Evolutionary conservation across 441 rosid species (phyloP), one percentile per base, ranked within the genome.

Genomic region (Euphorbia schlechtendalii): DNA sequence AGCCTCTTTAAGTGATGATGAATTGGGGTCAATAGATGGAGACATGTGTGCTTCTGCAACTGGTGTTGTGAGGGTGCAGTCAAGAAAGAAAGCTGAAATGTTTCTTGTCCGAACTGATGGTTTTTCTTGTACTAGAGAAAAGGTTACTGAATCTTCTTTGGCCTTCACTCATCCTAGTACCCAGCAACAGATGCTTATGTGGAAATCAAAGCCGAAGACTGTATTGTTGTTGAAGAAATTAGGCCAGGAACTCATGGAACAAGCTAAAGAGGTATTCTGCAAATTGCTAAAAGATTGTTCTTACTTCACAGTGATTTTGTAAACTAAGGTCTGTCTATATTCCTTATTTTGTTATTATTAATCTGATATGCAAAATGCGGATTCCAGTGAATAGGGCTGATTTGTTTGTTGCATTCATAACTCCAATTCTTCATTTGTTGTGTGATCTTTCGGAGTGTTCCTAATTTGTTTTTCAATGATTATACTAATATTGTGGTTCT

Each of bases 101-200:
- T 94, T 90, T 69, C 75, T 90, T 40, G 99, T 94, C 48, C 82
- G 97, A 66, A 94, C 97, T 40, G 99, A 94, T 78, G 99, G 97
- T 67, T 84, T 94, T 77, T 94, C 97, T 69, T 94, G 99, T 81
- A 76, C 83, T 36, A 82, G 97, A 75, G 99, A 94, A 79, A 91
- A 89, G 73, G 99, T 94, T 40, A 94, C 99, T 34, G 99, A 90
- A 76, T 84, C 96, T 53, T 90, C 96, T 57, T 76, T 90, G 84
- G 97, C 99, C 56, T 94, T 94, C 77, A 84, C 96, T 66, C 99
- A 94, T 78, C 99, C 99, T 32, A 94, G 96, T 74, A 94, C 99
- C 56, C 99, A 90, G 80, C 99, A 94, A 68, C 97, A 90, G 84
- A 94, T 94, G 99, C 97, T 94, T 71, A 85, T 94, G 86, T 93